Conservation (phyloP, 768 basidiomycete genomes). For the Daedaleopsis nitida region DNA sequence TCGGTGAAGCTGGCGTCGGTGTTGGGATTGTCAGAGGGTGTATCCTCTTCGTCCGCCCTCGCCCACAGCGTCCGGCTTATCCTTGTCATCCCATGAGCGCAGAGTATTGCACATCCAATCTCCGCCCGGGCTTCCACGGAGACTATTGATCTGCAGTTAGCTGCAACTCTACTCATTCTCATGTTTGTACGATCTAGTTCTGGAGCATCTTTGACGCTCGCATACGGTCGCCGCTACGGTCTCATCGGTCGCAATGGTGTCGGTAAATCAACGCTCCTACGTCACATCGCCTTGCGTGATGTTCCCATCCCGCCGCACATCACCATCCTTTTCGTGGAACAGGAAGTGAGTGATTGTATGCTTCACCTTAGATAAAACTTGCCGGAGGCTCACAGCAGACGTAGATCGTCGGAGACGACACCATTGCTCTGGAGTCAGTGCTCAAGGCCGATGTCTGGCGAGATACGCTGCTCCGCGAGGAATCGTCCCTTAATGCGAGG, state of each 20-base stretch:
- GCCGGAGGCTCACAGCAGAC: constrained; percentile 27
- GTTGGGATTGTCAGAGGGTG: no score
- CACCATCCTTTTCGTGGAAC: constrained; percentile 97
- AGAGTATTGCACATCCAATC: no score
- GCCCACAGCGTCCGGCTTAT: no score
- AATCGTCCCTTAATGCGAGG: constrained; percentile 69
- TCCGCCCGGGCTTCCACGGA: no score
- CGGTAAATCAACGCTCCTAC: constrained; percentile 94
- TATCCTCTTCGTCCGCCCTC: no score
- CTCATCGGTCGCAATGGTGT: constrained; percentile 80
- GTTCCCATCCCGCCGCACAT: constrained; percentile 93
- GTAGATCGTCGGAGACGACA: constrained; percentile 92
- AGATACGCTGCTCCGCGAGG: constrained; percentile 88
- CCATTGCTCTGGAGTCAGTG: constrained; percentile 88
- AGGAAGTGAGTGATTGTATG: constrained; percentile 74
- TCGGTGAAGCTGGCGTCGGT: no score
- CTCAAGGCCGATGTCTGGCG: constrained; percentile 99
- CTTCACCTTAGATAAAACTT: background rate
- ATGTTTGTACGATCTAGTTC: constrained; percentile 47
- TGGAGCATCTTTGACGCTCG: constrained; percentile 84
- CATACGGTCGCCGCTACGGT: constrained; percentile 88
- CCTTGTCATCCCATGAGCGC: no score
- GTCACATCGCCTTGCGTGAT: constrained; percentile 94
- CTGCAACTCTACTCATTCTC: constrained; percentile 1
- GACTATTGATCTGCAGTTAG: no score